Evolutionary conservation across 139 green algal genomes (phyloP), one percentile per base, ranked within the genome.

Genomic region (Chlamydomonas urium): DNA sequence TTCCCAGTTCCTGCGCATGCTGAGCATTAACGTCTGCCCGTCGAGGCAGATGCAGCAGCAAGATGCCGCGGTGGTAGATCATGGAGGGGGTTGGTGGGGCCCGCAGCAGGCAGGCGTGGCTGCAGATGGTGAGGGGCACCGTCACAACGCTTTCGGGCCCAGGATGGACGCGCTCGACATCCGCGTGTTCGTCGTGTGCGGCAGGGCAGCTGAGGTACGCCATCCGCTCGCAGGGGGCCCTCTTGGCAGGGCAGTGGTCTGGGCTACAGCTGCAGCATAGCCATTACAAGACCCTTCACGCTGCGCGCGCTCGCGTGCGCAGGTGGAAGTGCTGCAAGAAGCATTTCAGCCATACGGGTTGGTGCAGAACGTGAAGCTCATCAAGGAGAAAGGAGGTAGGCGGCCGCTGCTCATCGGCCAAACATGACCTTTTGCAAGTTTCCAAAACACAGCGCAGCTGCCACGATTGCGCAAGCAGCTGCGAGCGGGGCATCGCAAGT

Each of bases 141-240:
- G n/a, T n/a, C n/a, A n/a, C n/a, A n/a, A n/a, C n/a, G n/a, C n/a
- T n/a, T n/a, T n/a, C n/a, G n/a, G n/a, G n/a, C n/a, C n/a, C n/a
- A n/a, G n/a, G n/a, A n/a, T n/a, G n/a, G n/a, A n/a, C n/a, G n/a
- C n/a, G n/a, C n/a, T n/a, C n/a, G n/a, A n/a, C n/a, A n/a, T n/a
- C n/a, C n/a, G n/a, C n/a, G n/a, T 90, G 1, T 92, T 94, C 38
- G 79, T 94, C 1, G 89, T 94, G 1, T 92, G 87, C 53, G 89
- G 89, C 19, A 87, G 88, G 65, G 75, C 81, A 14, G 76, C 86
- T 6, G 83, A 90, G 77, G 88, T 92, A 63, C 6, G 10, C 53
- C 14, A 19, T 28, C 24, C 2, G 2, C 17, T 47, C 63, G 47
- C 21, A 36, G 45, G 29, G 31, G 2, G 29, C 1, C 33, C 26